phyloP scores from a whole-genome alignment of 2,329 filamentous ascomycete species.

The Zymoseptoria brevis region DNA sequence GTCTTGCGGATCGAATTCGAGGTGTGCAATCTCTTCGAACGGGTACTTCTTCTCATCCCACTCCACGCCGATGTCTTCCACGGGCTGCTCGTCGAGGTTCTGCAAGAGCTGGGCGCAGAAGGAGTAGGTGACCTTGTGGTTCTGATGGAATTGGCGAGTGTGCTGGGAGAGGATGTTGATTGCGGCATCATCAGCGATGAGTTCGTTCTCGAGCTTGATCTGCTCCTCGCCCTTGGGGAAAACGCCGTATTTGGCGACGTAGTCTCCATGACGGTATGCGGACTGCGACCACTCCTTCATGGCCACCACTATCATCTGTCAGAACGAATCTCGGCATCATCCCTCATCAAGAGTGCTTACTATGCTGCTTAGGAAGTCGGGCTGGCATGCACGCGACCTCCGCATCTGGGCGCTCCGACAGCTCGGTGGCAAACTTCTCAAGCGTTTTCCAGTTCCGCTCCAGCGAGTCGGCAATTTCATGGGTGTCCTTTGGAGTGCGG shows the following conservation, averaged over 20 bases:
- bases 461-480: constrained; percentile 29
- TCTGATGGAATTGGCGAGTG: constrained; percentile 26
- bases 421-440: constrained; percentile 26
- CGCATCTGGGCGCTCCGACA: constrained; percentile 22
- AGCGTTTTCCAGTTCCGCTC: constrained; percentile 30
- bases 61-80: constrained; percentile 28
- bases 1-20: constrained; percentile 36
- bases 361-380: constrained; percentile 26
- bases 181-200: constrained; percentile 22
- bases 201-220: constrained; percentile 20
- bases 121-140: constrained; percentile 29
- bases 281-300: constrained; percentile 30
- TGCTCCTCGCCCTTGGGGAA: constrained; percentile 27
- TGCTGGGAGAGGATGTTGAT: constrained; percentile 29
- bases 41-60: constrained; percentile 30
- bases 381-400: constrained; percentile 25
- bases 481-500: constrained; percentile 25
- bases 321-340: not conserved
- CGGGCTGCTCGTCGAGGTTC: constrained; percentile 29
- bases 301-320: constrained; percentile 24
- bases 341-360: constrained; percentile 9
- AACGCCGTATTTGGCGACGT: constrained; percentile 29
- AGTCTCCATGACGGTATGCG: constrained; percentile 30
- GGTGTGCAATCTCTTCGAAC: constrained; percentile 26
- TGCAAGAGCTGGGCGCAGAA: constrained; percentile 30